Conservation (phyloP, 345 rosid genomes). For the Gossypioides kirkii region DNA sequence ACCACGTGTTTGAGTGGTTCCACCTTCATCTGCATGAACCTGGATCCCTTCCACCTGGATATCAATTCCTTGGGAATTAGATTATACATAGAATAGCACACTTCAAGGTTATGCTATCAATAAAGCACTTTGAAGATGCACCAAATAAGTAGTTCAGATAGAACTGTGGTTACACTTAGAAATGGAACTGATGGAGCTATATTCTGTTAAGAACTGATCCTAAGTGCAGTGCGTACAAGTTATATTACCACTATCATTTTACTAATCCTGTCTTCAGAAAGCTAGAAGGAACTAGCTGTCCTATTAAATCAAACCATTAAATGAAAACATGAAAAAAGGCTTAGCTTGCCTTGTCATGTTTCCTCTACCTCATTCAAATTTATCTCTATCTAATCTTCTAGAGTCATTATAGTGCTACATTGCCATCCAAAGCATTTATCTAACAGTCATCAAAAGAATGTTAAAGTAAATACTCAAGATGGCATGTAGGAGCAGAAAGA, state of each 20-base stretch:
- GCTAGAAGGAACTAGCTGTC: not conserved
- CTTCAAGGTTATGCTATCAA: conserved; percentile 1
- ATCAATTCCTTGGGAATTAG: not conserved
- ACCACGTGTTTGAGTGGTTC: conserved; percentile 58
- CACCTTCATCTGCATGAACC: conserved; percentile 70
- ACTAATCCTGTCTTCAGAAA: not conserved
- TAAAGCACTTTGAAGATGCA: not conserved
- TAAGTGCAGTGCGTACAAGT: not conserved
- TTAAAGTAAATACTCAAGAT: not conserved
- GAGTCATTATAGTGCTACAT: not conserved
- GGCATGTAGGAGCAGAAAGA: not conserved
- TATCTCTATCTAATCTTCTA: not conserved
- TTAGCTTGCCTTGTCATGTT: not conserved
- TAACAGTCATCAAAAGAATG: not conserved
- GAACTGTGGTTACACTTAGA: not conserved
- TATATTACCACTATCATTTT: not conserved
- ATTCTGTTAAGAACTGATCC: not conserved
- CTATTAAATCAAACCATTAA: not conserved
- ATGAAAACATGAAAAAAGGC: not conserved
- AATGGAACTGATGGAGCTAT: not conserved
- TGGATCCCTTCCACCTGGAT: conserved; percentile 64
- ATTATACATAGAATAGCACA: not conserved
- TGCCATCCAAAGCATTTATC: not conserved
- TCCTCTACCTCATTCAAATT: not conserved
- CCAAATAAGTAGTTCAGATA: not conserved